These are phyloP conservation scores for Nicotiana knightiana DNA, from an alignment of 257 asterid genomes.

Conservation along the genomic window DNA sequence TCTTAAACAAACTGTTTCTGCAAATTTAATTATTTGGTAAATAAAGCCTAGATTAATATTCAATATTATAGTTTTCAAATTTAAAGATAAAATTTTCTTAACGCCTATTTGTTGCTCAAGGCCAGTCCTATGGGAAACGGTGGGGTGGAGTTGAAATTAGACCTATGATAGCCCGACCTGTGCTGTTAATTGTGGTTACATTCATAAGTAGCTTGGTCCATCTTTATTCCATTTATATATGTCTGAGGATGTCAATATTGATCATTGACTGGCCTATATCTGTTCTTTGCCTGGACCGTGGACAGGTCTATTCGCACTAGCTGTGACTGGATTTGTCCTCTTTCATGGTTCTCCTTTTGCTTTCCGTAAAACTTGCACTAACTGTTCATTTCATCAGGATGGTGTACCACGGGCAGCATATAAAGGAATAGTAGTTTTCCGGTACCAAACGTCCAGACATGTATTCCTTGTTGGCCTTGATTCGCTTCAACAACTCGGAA, in stretches of 20 bases:
- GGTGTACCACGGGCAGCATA: conserved; percentile 93
- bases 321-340: conserved; percentile 4
- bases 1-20: not conserved
- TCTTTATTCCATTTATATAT: no score
- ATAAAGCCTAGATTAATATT: not conserved
- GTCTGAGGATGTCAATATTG: not conserved
- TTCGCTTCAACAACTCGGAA: conserved; percentile 68
- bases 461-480: conserved; percentile 80
- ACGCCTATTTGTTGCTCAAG: conserved; percentile 5
- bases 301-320: not conserved
- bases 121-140: not conserved
- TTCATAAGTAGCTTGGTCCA: no score
- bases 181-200: no score
- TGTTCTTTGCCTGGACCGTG: not conserved
- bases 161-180: not conserved
- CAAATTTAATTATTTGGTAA: not conserved
- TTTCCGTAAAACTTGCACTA: not conserved
- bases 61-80: not conserved
- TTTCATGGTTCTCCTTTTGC: not conserved
- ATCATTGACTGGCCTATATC: not conserved
- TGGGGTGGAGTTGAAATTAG: not conserved
- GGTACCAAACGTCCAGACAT: conserved; percentile 63
- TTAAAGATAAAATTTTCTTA: not conserved
- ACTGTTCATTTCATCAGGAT: conserved; percentile 42
- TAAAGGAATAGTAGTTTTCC: conserved; percentile 83